These are phyloP conservation scores for Telopea speciosissima DNA, from an alignment of 177 flowering plant genomes.

Conservation along the genomic window DNA sequence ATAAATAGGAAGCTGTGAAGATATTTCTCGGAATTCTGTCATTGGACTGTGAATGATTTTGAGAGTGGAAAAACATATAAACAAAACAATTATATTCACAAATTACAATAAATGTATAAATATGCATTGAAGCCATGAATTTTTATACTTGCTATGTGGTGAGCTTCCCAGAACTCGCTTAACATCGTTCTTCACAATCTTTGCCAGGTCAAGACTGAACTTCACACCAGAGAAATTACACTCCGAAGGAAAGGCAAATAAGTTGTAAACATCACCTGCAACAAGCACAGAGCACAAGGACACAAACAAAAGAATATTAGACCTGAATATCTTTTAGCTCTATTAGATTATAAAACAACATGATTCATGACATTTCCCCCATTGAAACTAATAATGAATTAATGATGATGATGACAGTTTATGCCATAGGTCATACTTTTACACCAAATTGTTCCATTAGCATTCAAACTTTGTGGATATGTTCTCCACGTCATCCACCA, in stretches of 20 bases:
- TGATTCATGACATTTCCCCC: background rate
- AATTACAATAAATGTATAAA: background rate
- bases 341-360: background rate
- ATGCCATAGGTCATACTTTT: too few species aligned
- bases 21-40: background rate
- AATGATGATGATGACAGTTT: background rate
- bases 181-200: constrained; percentile 49
- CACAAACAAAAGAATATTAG: background rate
- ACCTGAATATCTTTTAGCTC: background rate
- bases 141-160: constrained; percentile 38
- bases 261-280: constrained; percentile 63
- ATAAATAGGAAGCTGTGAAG: background rate
- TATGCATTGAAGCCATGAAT: background rate
- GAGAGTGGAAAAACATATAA: background rate
- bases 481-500: too few species aligned
- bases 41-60: background rate
- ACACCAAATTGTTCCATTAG: too few species aligned
- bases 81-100: background rate
- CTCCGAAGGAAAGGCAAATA: constrained; percentile 98
- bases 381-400: background rate
- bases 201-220: constrained; percentile 71
- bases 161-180: constrained; percentile 38
- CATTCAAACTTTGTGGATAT: too few species aligned
- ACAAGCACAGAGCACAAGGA: constrained; percentile 12
- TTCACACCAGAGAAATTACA: constrained; percentile 92